Conservation (phyloP, 768 basidiomycete genomes). For the Lactarius indigo region DNA sequence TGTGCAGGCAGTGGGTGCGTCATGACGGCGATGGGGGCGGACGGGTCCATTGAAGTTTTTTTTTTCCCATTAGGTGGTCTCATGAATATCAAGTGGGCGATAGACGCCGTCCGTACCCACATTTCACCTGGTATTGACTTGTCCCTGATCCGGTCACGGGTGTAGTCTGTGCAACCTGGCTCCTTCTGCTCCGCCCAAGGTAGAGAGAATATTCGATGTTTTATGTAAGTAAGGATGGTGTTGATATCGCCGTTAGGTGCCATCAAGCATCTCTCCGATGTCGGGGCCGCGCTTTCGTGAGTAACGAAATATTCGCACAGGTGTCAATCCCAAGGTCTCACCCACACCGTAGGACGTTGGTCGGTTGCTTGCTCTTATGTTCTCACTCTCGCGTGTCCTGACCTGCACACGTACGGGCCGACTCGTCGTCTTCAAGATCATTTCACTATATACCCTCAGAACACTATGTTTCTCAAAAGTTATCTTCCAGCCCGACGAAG, state of each 20-base stretch:
- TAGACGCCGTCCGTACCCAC: slow-evolving; percentile 29
- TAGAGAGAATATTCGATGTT: neutral
- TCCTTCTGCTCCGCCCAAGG: slow-evolving; percentile 5
- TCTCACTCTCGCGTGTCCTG: neutral
- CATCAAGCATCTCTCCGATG: neutral
- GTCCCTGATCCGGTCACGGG: neutral
- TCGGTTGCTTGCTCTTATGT: neutral
- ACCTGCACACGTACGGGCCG: neutral
- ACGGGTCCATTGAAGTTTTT: neutral
- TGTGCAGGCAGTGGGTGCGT: slow-evolving; percentile 28
- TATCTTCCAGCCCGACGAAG: neutral
- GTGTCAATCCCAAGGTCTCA: neutral
- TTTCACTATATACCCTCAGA: slow-evolving; percentile 39
- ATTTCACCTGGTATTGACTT: neutral
- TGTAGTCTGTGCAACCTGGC: neutral
- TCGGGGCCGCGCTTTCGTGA: slow-evolving; percentile 1
- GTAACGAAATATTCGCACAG: neutral
- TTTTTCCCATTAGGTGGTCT: slow-evolving; percentile 32
- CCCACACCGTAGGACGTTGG: neutral
- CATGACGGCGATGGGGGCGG: neutral
- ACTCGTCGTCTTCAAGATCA: slow-evolving; percentile 28
- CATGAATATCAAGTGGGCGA: slow-evolving; percentile 36
- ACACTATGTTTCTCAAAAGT: slow-evolving; percentile 35
- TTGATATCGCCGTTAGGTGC: neutral
- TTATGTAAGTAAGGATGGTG: neutral